Evolutionary conservation across 176 grass and related monocot genomes (phyloP).

Genomic region (Juncus inflexus): DNA sequence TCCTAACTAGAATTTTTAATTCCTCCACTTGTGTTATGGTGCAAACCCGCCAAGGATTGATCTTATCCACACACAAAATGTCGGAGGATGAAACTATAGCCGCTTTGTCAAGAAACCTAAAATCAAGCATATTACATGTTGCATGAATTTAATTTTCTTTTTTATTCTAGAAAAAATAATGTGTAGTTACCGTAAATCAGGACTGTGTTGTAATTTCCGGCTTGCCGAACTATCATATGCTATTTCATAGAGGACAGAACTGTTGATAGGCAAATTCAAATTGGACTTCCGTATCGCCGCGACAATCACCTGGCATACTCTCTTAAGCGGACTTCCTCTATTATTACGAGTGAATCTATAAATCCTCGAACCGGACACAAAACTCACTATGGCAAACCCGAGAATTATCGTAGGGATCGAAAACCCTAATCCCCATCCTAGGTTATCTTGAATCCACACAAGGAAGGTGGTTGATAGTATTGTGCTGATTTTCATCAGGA

Average conservation of each 20-base stretch:
- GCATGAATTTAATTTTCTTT: no score
- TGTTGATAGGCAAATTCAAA: conserved; percentile 29
- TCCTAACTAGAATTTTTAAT: conserved; percentile 54
- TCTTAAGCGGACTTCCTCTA: conserved; percentile 50
- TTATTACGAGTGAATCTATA: conserved; percentile 55
- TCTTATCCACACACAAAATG: conserved; percentile 7
- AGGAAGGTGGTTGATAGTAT: conserved; percentile 51
- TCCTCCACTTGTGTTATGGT: conserved; percentile 73
- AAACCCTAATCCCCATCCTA: conserved; percentile 69
- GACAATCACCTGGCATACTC: conserved; percentile 53
- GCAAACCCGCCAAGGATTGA: conserved; percentile 62
- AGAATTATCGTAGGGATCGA: conserved; percentile 61
- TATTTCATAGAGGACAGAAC: conserved; percentile 50
- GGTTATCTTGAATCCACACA: conserved; percentile 76
- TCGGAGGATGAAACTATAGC: conserved; percentile 40
- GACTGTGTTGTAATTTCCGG: conserved; percentile 45
- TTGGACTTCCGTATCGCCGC: conserved; percentile 47
- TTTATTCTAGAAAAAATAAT: neutral
- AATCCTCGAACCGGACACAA: conserved; percentile 51
- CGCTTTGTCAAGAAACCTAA: conserved; percentile 69
- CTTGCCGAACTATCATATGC: conserved; percentile 28
- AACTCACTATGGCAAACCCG: conserved; percentile 50
- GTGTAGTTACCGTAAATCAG: conserved; percentile 36
- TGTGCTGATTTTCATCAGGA: conserved; percentile 65
- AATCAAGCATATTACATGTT: no score